phyloP scores from a whole-genome alignment of 176 grass and related monocot species.

The Themeda triandra region DNA sequence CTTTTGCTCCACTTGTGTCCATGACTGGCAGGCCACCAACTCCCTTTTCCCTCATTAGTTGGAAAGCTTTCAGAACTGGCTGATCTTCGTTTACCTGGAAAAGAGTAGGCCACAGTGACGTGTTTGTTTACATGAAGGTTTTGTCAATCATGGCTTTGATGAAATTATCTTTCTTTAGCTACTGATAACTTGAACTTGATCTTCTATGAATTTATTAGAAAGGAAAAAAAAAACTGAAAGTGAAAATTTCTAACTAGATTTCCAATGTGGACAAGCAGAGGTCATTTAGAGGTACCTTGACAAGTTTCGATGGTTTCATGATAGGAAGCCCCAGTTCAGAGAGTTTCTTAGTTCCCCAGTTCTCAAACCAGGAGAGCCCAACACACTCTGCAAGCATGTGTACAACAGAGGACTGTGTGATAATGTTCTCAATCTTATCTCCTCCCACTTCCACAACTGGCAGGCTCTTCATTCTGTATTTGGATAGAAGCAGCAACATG shows the following conservation, averaged over 20 bases:
- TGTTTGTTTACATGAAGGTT: neutral
- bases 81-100: slow-evolving; percentile 87
- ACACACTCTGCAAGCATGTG: slow-evolving; percentile 99
- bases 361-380: slow-evolving; percentile 93
- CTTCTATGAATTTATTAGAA: neutral
- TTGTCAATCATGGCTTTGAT: neutral
- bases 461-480: slow-evolving; percentile 97
- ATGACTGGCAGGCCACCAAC: slow-evolving; percentile 91
- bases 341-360: slow-evolving; percentile 83
- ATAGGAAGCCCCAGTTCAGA: slow-evolving; percentile 73
- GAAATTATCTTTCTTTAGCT: neutral
- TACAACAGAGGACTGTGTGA: slow-evolving; percentile 84
- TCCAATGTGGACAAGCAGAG: neutral
- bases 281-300: slow-evolving; percentile 53
- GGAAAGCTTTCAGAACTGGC: slow-evolving; percentile 89
- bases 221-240: neutral
- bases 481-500: slow-evolving; percentile 89
- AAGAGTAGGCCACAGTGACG: neutral
- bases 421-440: slow-evolving; percentile 90
- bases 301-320: slow-evolving; percentile 64
- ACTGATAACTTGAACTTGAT: neutral
- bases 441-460: slow-evolving; percentile 83
- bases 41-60: slow-evolving; percentile 85
- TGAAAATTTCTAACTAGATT: neutral
- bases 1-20: slow-evolving; percentile 57